A percentile compares a stretch with the other conserved stretches of the same genome.
Conservation (phyloP, 768 basidiomycete genomes). For the Tulasnella sp. region DNA sequence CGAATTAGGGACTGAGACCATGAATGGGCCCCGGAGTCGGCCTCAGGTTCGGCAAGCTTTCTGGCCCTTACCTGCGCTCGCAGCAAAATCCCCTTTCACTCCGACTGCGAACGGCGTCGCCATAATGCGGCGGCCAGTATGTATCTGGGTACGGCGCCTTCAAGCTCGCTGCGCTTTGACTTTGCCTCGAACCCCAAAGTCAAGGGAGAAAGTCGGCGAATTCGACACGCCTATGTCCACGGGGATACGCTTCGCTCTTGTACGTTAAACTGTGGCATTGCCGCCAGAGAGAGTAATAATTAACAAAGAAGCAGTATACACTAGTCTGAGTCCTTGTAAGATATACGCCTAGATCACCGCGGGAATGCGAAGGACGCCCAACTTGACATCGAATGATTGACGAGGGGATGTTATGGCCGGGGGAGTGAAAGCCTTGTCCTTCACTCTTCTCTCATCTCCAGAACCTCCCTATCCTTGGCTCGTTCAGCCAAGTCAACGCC, state of each 20-base stretch:
- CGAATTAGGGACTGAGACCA: background rate
- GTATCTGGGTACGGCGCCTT: too few species aligned
- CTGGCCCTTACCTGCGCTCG: background rate
- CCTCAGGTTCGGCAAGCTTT: background rate
- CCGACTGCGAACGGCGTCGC: too few species aligned
- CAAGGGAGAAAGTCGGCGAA: background rate
- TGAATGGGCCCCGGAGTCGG: background rate
- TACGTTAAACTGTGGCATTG: background rate
- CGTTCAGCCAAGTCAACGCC: slow-evolving; percentile 88
- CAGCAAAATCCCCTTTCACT: background rate
- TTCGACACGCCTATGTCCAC: background rate
- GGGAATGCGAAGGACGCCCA: background rate
- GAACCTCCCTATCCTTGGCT: slow-evolving; percentile 30
- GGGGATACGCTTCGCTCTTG: background rate
- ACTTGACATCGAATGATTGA: background rate
- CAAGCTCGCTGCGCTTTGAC: background rate
- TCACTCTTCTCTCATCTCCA: slow-evolving; percentile 19
- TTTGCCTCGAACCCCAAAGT: background rate
- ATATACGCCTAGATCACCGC: background rate
- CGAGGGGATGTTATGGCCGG: background rate
- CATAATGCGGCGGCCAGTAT: background rate
- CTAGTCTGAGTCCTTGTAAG: background rate
- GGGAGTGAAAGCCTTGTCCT: background rate
- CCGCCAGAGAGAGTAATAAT: background rate
- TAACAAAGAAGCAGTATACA: background rate